Evolutionary conservation across 1,139 yeast species (phyloP), one percentile per base, ranked within the genome.

Genomic region (Kluyveromyces sp.): DNA sequence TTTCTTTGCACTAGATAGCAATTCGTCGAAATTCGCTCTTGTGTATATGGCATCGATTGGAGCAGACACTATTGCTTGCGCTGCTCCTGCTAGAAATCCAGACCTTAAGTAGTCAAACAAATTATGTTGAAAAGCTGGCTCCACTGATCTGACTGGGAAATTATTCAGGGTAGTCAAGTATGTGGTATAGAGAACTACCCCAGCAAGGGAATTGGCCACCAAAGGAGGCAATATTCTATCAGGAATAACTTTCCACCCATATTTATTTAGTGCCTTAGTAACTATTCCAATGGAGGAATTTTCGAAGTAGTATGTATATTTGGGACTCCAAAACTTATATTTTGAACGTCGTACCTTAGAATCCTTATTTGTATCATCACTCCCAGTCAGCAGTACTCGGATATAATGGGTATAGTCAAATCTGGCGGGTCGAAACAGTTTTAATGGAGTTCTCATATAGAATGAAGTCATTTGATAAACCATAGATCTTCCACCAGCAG

Each of bases 41-140:
- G 95, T 79, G 57, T 84, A 86, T 5, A 90, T 81, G 6, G 97
- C 96, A 65, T 90, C 97, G 3, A 90, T 75, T 0, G 97, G 97
- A 2, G 97, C 95, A 1, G 96, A 96, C 1, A 89, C 92, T n/a
- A 87, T 67, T 21, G 95, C 84, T 57, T 92, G 96, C 10, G 81
- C 79, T 0, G 82, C 79, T 1, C 97, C 97, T 0, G 97, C 97
- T 0, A 86, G 56, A 49, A 82, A 80, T 0, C 97, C 97, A 0
- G 96, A 88, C 46, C 78, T 66, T 69, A 88, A 78, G 0, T 94
- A 80, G 58, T 84, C 89, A 48, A 60, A 53, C 6, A 74, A 68
- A 25, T 59, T 39, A 35, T 47, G 45, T 52, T 56, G 37, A 51
- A 50, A 37, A 10, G 45, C 29, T 5, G 28, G 39, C 27, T 42